phyloP scores from a whole-genome alignment of 2,329 filamentous ascomycete genomes.

The Aspergillus luchuensis region DNA sequence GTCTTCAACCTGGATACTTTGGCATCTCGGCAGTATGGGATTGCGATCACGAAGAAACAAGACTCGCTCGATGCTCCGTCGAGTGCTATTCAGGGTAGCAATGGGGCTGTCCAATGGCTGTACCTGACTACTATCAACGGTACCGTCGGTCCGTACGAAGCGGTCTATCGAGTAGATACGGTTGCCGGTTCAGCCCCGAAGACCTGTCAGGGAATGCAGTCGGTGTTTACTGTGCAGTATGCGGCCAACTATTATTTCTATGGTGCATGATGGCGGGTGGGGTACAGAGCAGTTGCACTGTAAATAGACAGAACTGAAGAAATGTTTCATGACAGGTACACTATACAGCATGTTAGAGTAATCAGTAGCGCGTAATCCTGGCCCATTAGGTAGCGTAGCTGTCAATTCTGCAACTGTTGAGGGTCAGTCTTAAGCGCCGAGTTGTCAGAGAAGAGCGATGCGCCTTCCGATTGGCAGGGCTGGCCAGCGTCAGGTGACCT shows the following conservation, averaged over 20 bases:
- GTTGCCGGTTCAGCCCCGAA: constrained; percentile 76
- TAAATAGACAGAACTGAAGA: neutral
- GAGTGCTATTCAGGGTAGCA: constrained; percentile 60
- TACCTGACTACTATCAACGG: constrained; percentile 60
- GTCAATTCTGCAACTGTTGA: neutral
- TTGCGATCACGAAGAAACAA: constrained; percentile 65
- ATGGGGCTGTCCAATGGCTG: constrained; percentile 78
- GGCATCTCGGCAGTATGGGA: constrained; percentile 50
- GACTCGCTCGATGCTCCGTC: constrained; percentile 64
- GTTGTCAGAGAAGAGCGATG: neutral
- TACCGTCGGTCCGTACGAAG: constrained; percentile 65
- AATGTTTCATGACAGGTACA: neutral
- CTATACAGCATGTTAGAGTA: neutral
- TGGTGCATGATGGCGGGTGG: constrained; percentile 27
- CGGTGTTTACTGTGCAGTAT: constrained; percentile 74
- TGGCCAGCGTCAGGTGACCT: constrained; percentile 32
- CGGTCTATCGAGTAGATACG: constrained; percentile 82
- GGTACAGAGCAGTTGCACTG: constrained; percentile 9
- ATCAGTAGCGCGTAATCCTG: neutral
- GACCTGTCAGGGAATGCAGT: constrained; percentile 67
- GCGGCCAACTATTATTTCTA: constrained; percentile 75
- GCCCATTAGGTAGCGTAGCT: neutral
- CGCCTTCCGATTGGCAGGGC: constrained; percentile 26
- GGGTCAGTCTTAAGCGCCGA: constrained; percentile 6
- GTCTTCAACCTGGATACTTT: constrained; percentile 75